These are phyloP conservation scores for Yamadazyma nakazawae DNA, from an alignment of 805 yeast genomes.

Conservation along the genomic window DNA sequence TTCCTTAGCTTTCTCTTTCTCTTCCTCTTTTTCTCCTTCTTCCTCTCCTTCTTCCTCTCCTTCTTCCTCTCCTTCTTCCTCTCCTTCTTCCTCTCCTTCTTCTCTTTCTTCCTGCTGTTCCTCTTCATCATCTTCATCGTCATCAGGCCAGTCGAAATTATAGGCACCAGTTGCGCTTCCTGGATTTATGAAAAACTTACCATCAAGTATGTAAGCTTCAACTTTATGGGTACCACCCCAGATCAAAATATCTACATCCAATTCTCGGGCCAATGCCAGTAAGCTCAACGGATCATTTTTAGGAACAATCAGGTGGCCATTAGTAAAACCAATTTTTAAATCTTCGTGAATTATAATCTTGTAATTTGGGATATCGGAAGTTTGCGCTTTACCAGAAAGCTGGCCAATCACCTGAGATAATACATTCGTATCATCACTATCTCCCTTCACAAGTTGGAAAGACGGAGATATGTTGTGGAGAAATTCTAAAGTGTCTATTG, in stretches of 20 bases:
- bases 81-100: constrained; percentile 27
- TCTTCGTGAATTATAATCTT: constrained; percentile 65
- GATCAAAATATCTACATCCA: constrained; percentile 85
- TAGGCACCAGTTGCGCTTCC: constrained; percentile 96
- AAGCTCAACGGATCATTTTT: constrained; percentile 82
- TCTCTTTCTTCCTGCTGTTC: constrained; percentile 26
- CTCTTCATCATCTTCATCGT: constrained; percentile 45
- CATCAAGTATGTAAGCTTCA: constrained; percentile 90
- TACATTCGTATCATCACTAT: constrained; percentile 55
- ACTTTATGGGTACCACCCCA: constrained; percentile 94
- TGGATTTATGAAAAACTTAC: constrained; percentile 91
- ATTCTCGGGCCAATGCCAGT: constrained; percentile 77
- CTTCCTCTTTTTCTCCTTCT: constrained; percentile 25
- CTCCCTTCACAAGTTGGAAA: constrained; percentile 78
- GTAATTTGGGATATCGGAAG: constrained; percentile 50
- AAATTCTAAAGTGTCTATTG: constrained; percentile 59
- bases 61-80: constrained; percentile 34
- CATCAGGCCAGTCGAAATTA: constrained; percentile 57
- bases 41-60: constrained; percentile 39
- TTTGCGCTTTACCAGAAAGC: constrained; percentile 17
- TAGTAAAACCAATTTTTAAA: constrained; percentile 77
- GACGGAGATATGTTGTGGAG: constrained; percentile 68
- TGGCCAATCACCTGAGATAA: constrained; percentile 27
- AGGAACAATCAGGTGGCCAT: constrained; percentile 83
- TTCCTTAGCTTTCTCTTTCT: constrained; percentile 21